These are phyloP conservation scores for Ustilago esculenta DNA, from an alignment of 1,284 basidiomycete species.

Conservation along the genomic window DNA sequence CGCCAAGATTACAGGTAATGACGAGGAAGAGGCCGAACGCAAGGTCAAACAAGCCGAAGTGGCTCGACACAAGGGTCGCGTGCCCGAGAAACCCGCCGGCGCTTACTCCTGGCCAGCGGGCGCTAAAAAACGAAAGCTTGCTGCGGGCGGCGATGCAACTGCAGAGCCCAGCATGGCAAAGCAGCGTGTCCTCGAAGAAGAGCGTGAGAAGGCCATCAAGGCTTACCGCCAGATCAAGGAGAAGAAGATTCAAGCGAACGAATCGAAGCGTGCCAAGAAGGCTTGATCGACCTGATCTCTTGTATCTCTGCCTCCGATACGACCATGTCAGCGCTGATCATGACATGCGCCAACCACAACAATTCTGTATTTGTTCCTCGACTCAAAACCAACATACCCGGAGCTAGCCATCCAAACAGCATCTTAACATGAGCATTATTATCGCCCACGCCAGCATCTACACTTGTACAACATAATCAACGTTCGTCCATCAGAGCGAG, in stretches of 20 bases:
- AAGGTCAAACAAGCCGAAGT: slow-evolving; percentile 42
- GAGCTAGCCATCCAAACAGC: slow-evolving; percentile 3
- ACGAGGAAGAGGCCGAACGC: slow-evolving; percentile 44
- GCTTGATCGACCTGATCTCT: slow-evolving; percentile 5
- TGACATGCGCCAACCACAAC: no score
- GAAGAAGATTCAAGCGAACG: slow-evolving; percentile 37
- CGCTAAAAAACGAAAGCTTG: slow-evolving; percentile 28
- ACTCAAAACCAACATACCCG: slow-evolving; percentile 20
- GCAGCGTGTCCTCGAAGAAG: slow-evolving; percentile 56
- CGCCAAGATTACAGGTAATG: slow-evolving; percentile 48
- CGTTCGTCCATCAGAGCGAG: slow-evolving; percentile 6
- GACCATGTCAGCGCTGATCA: no score
- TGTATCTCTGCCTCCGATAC: no score
- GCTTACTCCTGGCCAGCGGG: neutral
- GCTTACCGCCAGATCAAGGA: slow-evolving; percentile 58
- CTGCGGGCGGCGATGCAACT: neutral
- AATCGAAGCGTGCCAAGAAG: slow-evolving; percentile 33
- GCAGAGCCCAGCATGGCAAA: slow-evolving; percentile 54
- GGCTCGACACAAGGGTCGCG: slow-evolving; percentile 39
- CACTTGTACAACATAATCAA: slow-evolving; percentile 33
- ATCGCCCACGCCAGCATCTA: neutral
- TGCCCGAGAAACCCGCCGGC: slow-evolving; percentile 21
- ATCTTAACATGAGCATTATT: slow-evolving; percentile 2
- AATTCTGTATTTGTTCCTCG: no score
- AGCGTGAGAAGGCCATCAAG: slow-evolving; percentile 52